These are phyloP conservation scores for Conidiobolus incongruus DNA, from an alignment of 371 early-diverging fungal species.

Conservation along the genomic window DNA sequence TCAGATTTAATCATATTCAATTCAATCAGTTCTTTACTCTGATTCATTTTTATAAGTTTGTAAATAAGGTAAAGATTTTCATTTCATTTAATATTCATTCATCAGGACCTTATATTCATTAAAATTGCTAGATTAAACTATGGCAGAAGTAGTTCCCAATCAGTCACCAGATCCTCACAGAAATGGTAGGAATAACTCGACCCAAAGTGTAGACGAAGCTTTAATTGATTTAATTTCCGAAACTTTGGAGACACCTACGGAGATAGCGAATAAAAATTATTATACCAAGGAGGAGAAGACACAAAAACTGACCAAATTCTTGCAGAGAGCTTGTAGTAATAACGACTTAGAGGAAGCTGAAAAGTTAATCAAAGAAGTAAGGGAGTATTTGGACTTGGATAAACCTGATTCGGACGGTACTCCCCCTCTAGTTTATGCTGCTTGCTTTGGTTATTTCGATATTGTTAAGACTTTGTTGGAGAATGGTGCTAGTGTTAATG, in stretches of 20 bases:
- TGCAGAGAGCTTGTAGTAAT: constrained; percentile 29
- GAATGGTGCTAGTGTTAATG: constrained; percentile 51
- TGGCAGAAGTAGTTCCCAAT: no score
- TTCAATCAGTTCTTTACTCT: no score
- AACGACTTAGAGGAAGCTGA: constrained; percentile 19
- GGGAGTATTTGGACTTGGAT: constrained; percentile 46
- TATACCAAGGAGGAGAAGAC: constrained; percentile 17
- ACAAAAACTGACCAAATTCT: constrained; percentile 20
- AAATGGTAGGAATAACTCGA: not conserved
- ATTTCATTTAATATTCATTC: no score
- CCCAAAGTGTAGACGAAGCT: not conserved
- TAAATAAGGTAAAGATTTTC: no score
- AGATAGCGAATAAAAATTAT: constrained; percentile 1
- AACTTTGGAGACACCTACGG: no score
- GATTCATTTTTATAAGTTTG: no score
- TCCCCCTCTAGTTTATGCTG: constrained; percentile 62
- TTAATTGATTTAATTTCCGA: no score
- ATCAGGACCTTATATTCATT: no score
- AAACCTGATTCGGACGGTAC: constrained; percentile 63
- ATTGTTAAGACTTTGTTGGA: constrained; percentile 36
- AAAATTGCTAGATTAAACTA: no score
- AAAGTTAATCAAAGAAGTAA: constrained; percentile 18
- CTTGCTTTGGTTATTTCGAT: constrained; percentile 63
- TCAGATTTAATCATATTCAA: no score
- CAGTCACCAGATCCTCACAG: no score